These are phyloP conservation scores for Biscogniauxia sp. DNA, from an alignment of 2,329 filamentous ascomycete species.

Conservation along the genomic window DNA sequence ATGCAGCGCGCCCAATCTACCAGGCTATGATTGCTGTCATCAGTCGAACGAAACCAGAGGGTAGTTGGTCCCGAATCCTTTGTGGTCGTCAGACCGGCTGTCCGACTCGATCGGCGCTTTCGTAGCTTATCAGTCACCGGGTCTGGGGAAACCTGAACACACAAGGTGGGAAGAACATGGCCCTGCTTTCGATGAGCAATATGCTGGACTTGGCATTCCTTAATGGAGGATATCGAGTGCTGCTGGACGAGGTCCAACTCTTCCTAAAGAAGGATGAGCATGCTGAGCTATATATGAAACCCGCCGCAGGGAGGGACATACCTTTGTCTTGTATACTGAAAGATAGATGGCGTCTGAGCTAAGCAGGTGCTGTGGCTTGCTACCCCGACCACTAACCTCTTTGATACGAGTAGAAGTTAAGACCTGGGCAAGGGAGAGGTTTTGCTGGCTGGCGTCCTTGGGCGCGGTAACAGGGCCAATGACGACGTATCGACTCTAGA, in stretches of 20 bases:
- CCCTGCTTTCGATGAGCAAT: conserved; percentile 62
- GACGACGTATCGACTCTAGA: conserved; percentile 58
- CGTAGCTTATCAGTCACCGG: conserved; percentile 56
- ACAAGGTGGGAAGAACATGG: conserved; percentile 56
- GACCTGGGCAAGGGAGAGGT: conserved; percentile 39
- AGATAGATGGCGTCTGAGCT: conserved; percentile 46
- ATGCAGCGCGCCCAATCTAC: conserved; percentile 61
- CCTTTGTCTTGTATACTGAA: conserved; percentile 57
- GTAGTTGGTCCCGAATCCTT: conserved; percentile 49
- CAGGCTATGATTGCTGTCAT: conserved; percentile 51
- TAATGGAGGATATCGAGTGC: conserved; percentile 50
- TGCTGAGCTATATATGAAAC: conserved; percentile 5
- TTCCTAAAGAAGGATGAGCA: conserved; percentile 37
- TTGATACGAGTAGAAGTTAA: conserved; percentile 39
- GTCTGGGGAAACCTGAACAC: conserved; percentile 53
- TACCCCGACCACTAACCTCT: conserved; percentile 35
- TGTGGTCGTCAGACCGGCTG: conserved; percentile 52
- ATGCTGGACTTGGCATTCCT: conserved; percentile 58
- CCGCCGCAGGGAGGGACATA: conserved; percentile 27
- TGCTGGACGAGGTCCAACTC: conserved; percentile 55
- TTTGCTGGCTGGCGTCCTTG: conserved; percentile 36
- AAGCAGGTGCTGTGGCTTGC: conserved; percentile 36
- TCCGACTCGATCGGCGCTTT: conserved; percentile 63
- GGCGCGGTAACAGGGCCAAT: conserved; percentile 41
- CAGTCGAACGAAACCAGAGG: conserved; percentile 56